Conservation (phyloP, 352 stramenopile genomes). For the Phytopythium aichiense region DNA sequence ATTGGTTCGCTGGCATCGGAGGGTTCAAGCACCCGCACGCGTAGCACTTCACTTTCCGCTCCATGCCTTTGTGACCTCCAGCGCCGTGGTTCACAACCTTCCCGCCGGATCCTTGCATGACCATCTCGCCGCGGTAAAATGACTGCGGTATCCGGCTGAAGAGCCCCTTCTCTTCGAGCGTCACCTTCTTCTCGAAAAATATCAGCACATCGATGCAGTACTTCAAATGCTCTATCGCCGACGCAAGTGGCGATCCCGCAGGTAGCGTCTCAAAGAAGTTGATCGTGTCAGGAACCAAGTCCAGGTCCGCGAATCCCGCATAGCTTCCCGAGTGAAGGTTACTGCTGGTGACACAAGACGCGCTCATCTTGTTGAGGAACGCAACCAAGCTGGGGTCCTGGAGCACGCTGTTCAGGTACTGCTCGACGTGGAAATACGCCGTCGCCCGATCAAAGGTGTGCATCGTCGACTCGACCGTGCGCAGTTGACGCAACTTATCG, state of each 20-base stretch:
- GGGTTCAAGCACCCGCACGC: constrained; percentile 63
- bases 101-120: constrained; percentile 46
- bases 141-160: constrained; percentile 72
- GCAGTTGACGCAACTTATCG: constrained; percentile 66
- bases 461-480: constrained; percentile 71
- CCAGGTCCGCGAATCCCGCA: constrained; percentile 30
- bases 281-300: constrained; percentile 50
- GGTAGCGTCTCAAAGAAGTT: constrained; percentile 74
- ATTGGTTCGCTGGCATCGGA: constrained; percentile 63
- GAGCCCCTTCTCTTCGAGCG: constrained; percentile 51
- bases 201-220: constrained; percentile 82
- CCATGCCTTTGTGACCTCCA: constrained; percentile 27
- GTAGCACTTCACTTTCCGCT: constrained; percentile 72
- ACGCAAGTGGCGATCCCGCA: constrained; percentile 39
- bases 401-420: constrained; percentile 77
- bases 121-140: constrained; percentile 71
- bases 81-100: constrained; percentile 4
- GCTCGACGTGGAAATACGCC: constrained; percentile 80
- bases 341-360: constrained; percentile 26
- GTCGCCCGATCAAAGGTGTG: constrained; percentile 78
- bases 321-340: constrained; percentile 10
- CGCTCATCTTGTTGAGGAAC: constrained; percentile 73
- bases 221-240: constrained; percentile 72
- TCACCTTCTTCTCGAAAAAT: constrained; percentile 87
- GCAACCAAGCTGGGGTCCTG: constrained; percentile 60